These are phyloP conservation scores for Fusarium agapanthi DNA, from an alignment of 2,329 filamentous ascomycete species.

Conservation along the genomic window DNA sequence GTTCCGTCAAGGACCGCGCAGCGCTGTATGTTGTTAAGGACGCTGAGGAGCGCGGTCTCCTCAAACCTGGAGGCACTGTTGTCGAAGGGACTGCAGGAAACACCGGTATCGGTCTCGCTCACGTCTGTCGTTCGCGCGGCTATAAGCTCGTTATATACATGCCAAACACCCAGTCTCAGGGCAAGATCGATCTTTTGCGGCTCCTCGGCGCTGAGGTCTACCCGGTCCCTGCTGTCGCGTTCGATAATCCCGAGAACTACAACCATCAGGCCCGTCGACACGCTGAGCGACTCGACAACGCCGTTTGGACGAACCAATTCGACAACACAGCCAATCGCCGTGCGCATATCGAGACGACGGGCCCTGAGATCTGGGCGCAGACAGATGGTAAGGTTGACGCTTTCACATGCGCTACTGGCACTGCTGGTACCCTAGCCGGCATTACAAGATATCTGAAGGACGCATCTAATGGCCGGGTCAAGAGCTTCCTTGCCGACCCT, in stretches of 20 bases:
- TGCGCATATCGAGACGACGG: slow-evolving; percentile 96
- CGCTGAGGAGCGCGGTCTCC: slow-evolving; percentile 86
- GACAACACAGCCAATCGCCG: slow-evolving; percentile 94
- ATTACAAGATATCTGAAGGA: slow-evolving; percentile 90
- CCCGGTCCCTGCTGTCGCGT: slow-evolving; percentile 93
- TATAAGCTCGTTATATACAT: slow-evolving; percentile 99
- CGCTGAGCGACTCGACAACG: slow-evolving; percentile 85
- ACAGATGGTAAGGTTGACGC: slow-evolving; percentile 87
- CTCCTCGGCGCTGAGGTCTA: slow-evolving; percentile 94
- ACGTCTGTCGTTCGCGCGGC: slow-evolving; percentile 90
- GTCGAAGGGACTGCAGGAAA: slow-evolving; percentile 98
- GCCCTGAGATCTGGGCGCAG: slow-evolving; percentile 96
- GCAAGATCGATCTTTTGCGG: slow-evolving; percentile 93
- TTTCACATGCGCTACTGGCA: slow-evolving; percentile 95
- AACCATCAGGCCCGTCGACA: slow-evolving; percentile 95
- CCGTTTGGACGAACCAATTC: slow-evolving; percentile 99
- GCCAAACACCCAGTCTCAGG: slow-evolving; percentile 98
- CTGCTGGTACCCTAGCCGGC: slow-evolving; percentile 89
- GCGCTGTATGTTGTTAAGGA: slow-evolving; percentile 93
- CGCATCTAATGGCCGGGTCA: slow-evolving; percentile 77
- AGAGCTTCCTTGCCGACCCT: slow-evolving; percentile 91
- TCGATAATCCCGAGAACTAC: slow-evolving; percentile 95
- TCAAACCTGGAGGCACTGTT: slow-evolving; percentile 88
- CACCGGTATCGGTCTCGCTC: slow-evolving; percentile 96
- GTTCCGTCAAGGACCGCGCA: slow-evolving; percentile 94